These are phyloP conservation scores for Globisporangium spinosum DNA, from an alignment of 352 stramenopile genomes.

Conservation along the genomic window DNA sequence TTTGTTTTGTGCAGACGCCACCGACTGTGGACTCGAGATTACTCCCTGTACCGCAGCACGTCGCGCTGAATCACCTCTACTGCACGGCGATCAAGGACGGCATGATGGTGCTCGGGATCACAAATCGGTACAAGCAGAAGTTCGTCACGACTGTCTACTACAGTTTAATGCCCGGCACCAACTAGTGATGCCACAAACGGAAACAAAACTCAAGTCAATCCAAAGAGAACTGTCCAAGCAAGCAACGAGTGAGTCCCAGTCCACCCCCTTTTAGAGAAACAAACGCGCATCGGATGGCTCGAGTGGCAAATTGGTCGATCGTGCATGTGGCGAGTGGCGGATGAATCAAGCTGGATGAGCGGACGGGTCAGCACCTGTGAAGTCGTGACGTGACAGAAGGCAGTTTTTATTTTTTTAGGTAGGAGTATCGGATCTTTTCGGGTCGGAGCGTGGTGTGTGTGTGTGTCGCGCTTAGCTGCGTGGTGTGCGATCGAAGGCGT, in stretches of 20 bases:
- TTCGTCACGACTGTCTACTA: slow-evolving; percentile 99
- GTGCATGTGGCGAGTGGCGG: background rate
- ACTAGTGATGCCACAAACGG: slow-evolving; percentile 31
- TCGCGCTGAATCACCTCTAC: slow-evolving; percentile 99
- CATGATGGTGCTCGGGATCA: slow-evolving; percentile 99
- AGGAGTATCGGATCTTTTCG: background rate
- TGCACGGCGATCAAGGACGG: slow-evolving; percentile 98
- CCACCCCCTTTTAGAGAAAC: background rate
- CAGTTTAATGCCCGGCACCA: slow-evolving; percentile 86
- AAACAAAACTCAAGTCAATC: background rate
- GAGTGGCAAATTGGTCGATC: background rate
- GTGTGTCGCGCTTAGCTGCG: background rate
- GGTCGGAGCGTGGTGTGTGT: background rate
- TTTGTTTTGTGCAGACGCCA: slow-evolving; percentile 53
- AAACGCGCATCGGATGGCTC: background rate
- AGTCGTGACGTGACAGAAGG: background rate
- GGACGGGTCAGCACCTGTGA: background rate
- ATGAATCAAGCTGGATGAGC: background rate
- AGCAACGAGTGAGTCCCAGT: background rate
- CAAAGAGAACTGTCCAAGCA: background rate
- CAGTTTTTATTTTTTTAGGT: slow-evolving; percentile 1
- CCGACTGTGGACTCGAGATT: slow-evolving; percentile 93
- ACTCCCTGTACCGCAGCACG: slow-evolving; percentile 96
- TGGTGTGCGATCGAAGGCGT: background rate
- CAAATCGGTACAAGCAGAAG: slow-evolving; percentile 96